A percentile compares a stretch with the other conserved stretches of the same genome.
Conservation (phyloP, 331 rosid species). For the Quercus lobata region DNA sequence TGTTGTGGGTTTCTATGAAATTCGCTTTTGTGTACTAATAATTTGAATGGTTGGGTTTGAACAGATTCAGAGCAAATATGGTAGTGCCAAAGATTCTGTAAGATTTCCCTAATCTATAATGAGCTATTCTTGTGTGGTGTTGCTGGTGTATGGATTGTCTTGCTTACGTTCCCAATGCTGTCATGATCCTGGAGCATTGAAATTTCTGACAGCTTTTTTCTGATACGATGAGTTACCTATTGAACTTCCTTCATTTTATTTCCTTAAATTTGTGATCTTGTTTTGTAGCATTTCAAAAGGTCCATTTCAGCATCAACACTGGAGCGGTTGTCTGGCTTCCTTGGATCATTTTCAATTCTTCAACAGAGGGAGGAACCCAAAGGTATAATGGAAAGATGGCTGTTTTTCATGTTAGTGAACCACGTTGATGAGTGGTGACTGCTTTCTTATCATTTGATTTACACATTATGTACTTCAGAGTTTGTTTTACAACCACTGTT, state of each 20-base stretch:
- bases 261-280: slow-evolving; percentile 7
- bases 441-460: background rate
- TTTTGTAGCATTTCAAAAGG: slow-evolving; percentile 65
- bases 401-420: background rate
- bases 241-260: slow-evolving; percentile 4
- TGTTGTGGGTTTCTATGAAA: background rate
- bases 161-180: background rate
- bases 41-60: slow-evolving; percentile 11
- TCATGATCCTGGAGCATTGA: background rate
- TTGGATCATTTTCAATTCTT: slow-evolving; percentile 85
- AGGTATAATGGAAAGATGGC: slow-evolving; percentile 36
- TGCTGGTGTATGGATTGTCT: background rate
- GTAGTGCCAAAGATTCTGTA: slow-evolving; percentile 68
- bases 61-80: slow-evolving; percentile 91
- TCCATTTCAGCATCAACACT: slow-evolving; percentile 78
- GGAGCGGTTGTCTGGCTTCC: slow-evolving; percentile 68
- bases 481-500: background rate
- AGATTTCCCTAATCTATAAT: slow-evolving; percentile 21
- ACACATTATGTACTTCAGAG: background rate
- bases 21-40: background rate
- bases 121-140: background rate
- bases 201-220: background rate
- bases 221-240: background rate
- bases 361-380: slow-evolving; percentile 58
- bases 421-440: background rate